Evolutionary conservation across 2,329 filamentous ascomycete species (phyloP).

Genomic region (Aaosphaeria arxii): DNA sequence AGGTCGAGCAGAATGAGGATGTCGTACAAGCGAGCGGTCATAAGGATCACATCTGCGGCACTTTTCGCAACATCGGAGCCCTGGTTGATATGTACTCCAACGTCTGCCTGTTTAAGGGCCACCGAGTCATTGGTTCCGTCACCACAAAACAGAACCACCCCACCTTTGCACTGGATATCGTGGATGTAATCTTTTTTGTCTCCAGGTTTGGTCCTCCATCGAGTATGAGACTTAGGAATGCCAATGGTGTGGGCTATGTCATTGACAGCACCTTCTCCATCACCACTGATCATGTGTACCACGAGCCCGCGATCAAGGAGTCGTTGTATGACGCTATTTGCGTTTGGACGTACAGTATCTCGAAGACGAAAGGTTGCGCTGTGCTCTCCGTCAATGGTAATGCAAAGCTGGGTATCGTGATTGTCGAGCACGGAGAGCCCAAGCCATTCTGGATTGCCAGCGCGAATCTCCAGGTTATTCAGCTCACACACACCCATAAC

Average conservation of each 20-base stretch:
- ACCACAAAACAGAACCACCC: slow-evolving; percentile 66
- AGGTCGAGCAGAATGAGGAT: slow-evolving; percentile 59
- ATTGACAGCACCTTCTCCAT: slow-evolving; percentile 50
- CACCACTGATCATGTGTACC: slow-evolving; percentile 58
- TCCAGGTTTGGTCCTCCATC: slow-evolving; percentile 48
- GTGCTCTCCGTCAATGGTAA: slow-evolving; percentile 32
- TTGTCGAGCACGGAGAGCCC: slow-evolving; percentile 24
- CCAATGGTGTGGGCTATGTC: slow-evolving; percentile 40
- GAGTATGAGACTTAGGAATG: slow-evolving; percentile 40
- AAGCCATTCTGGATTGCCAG: slow-evolving; percentile 51
- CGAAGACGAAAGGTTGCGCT: slow-evolving; percentile 52
- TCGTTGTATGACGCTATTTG: slow-evolving; percentile 50
- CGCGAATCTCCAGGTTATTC: slow-evolving; percentile 29
- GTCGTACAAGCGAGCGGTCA: slow-evolving; percentile 55
- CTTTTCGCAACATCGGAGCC: slow-evolving; percentile 60
- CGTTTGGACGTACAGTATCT: slow-evolving; percentile 48
- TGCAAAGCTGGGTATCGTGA: slow-evolving; percentile 33
- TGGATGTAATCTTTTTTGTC: slow-evolving; percentile 56
- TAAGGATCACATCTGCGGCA: slow-evolving; percentile 68
- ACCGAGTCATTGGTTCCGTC: slow-evolving; percentile 79
- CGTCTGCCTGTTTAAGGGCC: slow-evolving; percentile 66
- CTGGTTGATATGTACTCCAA: slow-evolving; percentile 68
- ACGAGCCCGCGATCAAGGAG: slow-evolving; percentile 49
- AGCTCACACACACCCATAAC: slow-evolving; percentile 38
- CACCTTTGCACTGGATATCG: slow-evolving; percentile 18